Base-by-base conservation (phyloP, 805 yeast species). In the Komagataella kurtzmanii region DNA sequence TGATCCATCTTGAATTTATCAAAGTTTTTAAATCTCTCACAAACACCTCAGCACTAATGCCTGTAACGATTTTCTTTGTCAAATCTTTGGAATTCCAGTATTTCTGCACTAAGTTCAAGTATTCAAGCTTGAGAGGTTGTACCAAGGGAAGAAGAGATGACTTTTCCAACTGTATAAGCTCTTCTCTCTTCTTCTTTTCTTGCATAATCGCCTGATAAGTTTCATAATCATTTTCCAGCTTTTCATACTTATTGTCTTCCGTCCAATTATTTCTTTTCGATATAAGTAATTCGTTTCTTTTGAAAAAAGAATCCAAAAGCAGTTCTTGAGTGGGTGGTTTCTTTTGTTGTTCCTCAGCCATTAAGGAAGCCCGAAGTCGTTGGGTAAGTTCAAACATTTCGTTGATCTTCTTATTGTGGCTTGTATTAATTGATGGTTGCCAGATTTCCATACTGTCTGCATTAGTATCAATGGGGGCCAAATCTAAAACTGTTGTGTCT, bases 1-100 rank as follows among this genome's bases (percentile, higher is more conserved):
- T 93, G 30, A 93, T 73, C 99, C 99, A 93, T 45, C 74, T 67
- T 4, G 83, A 73, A 51, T 83, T 85, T 7, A 74, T 67, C 40
- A 93, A 69, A 0, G 97, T 88, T 47, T 74, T 72, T 52, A 91
- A 65, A 63, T 93, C 99, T 40, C 77, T 67, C 0, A 76, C 75
- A 3, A 68, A 67, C 2, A 90, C 75, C 49, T 85, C 91, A 46
- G 90, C 77, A 51, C 66, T 67, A 54, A 65, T 72, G 3, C 64
- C 66, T 7, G 66, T 59, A 3, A 64, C 61, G 7, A 77, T 59
- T 7, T 57, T 55, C 10, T 60, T 56, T 21, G 60, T 56, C 10
- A 50, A 43, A 21, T 64, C 59, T 3, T 59, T 54, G 3, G 65
- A 53, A 1, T 51, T 44, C 73, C 76, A 70, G 43, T 60, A 55